Conservation (phyloP, 208 protist genomes). For the Wallacemonas sp. region DNA sequence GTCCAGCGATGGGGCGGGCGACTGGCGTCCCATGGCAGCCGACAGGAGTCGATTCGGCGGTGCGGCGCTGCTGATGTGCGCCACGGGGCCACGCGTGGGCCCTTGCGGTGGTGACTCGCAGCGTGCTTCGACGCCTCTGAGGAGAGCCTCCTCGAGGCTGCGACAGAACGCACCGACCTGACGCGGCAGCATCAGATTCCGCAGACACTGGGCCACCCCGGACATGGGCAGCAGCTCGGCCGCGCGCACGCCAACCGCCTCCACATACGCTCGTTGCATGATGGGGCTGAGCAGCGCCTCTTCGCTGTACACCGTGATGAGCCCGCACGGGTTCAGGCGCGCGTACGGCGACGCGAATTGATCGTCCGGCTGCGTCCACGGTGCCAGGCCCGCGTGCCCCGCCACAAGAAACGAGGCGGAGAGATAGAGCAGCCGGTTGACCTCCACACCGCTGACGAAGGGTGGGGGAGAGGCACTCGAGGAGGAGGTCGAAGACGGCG, state of each 20-base stretch:
- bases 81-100: constrained; percentile 17
- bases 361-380: constrained; percentile 9
- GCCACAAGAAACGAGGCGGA: constrained; percentile 33
- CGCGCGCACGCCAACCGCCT: constrained; percentile 45
- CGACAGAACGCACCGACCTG: constrained; percentile 68
- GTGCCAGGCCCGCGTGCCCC: background rate
- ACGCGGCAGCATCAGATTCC: constrained; percentile 44
- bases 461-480: constrained; percentile 16
- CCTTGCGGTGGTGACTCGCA: constrained; percentile 20
- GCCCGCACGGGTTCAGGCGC: constrained; percentile 58
- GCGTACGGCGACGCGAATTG: constrained; percentile 38
- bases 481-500: background rate
- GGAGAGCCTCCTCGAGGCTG: constrained; percentile 49
- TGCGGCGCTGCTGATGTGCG: constrained; percentile 16
- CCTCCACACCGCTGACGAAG: constrained; percentile 27
- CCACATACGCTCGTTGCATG: constrained; percentile 49
- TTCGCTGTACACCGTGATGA: constrained; percentile 41
- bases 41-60: background rate
- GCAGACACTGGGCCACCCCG: constrained; percentile 42
- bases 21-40: background rate
- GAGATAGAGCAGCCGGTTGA: constrained; percentile 38
- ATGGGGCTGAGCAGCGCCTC: constrained; percentile 38
- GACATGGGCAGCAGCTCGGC: constrained; percentile 61
- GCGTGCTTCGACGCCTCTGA: constrained; percentile 34
- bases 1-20: background rate